Percentiles rank a stretch among this genome's conserved stretches.
These are phyloP conservation scores for Brassica carinata DNA, from an alignment of 345 rosid genomes.

Conservation along the genomic window DNA sequence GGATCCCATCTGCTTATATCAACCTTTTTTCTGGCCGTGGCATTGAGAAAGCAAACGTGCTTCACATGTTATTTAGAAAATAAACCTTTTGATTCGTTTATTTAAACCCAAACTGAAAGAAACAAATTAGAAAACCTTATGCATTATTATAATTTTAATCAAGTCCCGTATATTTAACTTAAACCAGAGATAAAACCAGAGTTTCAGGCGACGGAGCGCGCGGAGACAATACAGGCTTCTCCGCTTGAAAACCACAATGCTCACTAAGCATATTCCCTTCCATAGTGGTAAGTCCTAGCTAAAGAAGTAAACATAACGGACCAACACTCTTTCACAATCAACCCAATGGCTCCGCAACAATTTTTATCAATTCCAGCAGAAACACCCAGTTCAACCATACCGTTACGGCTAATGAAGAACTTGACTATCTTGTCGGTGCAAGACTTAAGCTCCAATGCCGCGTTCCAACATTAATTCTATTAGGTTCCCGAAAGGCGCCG, in stretches of 20 bases:
- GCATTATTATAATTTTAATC: neutral
- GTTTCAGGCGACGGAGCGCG: constrained; percentile 32
- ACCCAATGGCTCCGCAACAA: constrained; percentile 69
- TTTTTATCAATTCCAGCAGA: constrained; percentile 43
- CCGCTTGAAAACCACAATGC: constrained; percentile 53
- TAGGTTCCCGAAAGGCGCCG: constrained; percentile 39
- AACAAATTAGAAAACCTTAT: neutral
- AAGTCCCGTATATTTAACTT: constrained; percentile 2
- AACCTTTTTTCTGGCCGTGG: neutral
- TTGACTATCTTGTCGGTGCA: constrained; percentile 69
- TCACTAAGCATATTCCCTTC: constrained; percentile 62
- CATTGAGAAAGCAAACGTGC: neutral
- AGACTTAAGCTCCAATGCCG: constrained; percentile 61
- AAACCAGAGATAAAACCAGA: neutral
- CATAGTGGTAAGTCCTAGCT: constrained; percentile 55
- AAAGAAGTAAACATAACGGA: constrained; percentile 73
- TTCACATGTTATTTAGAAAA: neutral
- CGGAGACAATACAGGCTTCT: constrained; percentile 16
- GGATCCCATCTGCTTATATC: neutral
- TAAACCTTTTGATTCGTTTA: neutral
- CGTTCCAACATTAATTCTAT: constrained; percentile 73
- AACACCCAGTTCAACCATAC: constrained; percentile 21
- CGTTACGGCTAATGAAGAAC: constrained; percentile 58
- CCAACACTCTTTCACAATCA: constrained; percentile 67
- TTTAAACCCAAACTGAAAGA: neutral